phyloP scores from a whole-genome alignment of 257 asterid genomes.

The Mitragyna speciosa region DNA sequence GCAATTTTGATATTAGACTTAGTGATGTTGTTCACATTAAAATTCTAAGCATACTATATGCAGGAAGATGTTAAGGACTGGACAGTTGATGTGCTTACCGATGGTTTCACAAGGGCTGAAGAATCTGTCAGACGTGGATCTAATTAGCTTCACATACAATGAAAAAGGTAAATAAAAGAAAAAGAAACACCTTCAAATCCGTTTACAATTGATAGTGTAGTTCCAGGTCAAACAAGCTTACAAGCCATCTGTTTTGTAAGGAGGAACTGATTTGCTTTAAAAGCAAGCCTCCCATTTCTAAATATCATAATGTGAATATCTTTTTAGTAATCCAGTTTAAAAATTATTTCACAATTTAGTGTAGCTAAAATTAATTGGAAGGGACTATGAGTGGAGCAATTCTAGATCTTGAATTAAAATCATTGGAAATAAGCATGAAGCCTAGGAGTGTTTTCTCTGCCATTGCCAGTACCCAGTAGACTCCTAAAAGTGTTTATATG shows the following conservation, averaged over 20 bases:
- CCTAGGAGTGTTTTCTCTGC: not conserved
- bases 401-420: not conserved
- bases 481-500: not conserved
- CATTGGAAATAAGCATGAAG: no score
- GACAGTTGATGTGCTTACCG: conserved; percentile 71
- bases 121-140: conserved; percentile 65
- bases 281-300: not conserved
- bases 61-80: conserved; percentile 93
- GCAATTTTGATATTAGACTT: conserved; percentile 6
- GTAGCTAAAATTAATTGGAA: not conserved
- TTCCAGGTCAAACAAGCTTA: not conserved
- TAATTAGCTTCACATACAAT: conserved; percentile 19
- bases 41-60: conserved; percentile 3
- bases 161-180: not conserved
- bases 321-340: not conserved
- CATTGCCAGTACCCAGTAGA: not conserved
- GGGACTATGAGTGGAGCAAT: not conserved
- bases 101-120: conserved; percentile 79
- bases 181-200: not conserved
- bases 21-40: not conserved
- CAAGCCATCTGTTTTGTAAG: not conserved
- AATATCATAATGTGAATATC: not conserved
- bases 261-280: not conserved
- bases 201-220: not conserved
- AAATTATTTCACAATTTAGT: not conserved